A percentile compares a stretch with the other conserved stretches of the same genome.
phyloP scores from a whole-genome alignment of 495 filamentous ascomycete genomes.

The Collariella sp. region DNA sequence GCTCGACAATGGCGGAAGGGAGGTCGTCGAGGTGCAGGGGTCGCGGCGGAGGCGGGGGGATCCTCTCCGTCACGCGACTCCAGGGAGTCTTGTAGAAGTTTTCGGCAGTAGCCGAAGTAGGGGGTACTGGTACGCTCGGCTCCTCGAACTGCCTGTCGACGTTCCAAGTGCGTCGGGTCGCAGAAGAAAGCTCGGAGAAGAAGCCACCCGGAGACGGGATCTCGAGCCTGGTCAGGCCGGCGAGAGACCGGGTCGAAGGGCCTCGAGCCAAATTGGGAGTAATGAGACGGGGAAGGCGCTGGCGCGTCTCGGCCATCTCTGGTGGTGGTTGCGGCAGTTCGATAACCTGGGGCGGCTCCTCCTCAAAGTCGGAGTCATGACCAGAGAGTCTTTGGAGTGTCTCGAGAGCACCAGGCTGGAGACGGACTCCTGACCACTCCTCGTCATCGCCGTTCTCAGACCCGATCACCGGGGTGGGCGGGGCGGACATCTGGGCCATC shows the following conservation, averaged over 20 bases:
- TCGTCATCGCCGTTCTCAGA: constrained; percentile 42
- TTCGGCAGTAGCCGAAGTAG: constrained; percentile 71
- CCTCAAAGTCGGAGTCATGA: constrained; percentile 42
- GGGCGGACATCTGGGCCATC: constrained; percentile 65
- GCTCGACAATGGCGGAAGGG: constrained; percentile 51
- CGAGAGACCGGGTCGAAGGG: constrained; percentile 37
- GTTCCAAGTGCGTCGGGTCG: constrained; percentile 71
- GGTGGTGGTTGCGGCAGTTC: constrained; percentile 38
- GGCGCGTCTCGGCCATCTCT: constrained; percentile 34
- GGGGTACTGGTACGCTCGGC: constrained; percentile 32
- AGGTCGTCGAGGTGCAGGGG: constrained; percentile 26
- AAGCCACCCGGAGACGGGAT: constrained; percentile 88
- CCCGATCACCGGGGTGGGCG: constrained; percentile 67
- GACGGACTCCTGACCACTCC: constrained; percentile 57
- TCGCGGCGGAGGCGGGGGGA: constrained; percentile 28
- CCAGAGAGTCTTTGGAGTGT: constrained; percentile 68
- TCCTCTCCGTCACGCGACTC: constrained; percentile 26
- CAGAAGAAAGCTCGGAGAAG: constrained; percentile 69
- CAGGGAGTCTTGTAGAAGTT: constrained; percentile 79
- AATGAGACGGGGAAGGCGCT: constrained; percentile 31
- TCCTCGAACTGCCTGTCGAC: constrained; percentile 36
- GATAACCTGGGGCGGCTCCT: constrained; percentile 44
- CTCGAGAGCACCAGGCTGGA: constrained; percentile 68
- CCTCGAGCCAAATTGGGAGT: constrained; percentile 24
- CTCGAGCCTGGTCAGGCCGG: constrained; percentile 58